Conservation (phyloP, 139 green algal species). For the Micractinium conductrix region DNA sequence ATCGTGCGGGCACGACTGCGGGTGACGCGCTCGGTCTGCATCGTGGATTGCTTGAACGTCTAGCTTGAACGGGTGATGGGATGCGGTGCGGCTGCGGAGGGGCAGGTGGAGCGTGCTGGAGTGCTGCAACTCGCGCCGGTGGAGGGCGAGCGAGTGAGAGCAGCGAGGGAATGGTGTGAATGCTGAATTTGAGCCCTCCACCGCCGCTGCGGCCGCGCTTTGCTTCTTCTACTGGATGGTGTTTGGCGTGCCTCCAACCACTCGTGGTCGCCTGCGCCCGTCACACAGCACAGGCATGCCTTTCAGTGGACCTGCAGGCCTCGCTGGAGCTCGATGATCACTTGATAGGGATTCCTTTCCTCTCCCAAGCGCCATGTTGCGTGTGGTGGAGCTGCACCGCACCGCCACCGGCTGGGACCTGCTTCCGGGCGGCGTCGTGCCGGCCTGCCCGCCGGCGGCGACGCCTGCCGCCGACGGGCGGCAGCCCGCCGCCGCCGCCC, state of each 20-base stretch:
- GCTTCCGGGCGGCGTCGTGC: neutral
- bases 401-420: slow-evolving; percentile 14
- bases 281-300: no score
- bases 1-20: neutral
- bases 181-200: neutral
- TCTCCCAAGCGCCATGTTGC: slow-evolving; percentile 9
- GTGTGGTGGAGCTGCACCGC: slow-evolving; percentile 22
- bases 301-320: no score
- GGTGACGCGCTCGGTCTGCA: slow-evolving; percentile 25
- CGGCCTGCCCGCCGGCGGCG: neutral
- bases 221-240: no score
- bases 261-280: no score
- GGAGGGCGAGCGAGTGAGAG: no score
- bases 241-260: no score
- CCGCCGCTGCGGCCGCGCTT: no score
- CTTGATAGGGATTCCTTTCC: no score
- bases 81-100: neutral
- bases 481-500: neutral
- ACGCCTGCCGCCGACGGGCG: neutral
- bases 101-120: no score
- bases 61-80: neutral
- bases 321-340: no score
- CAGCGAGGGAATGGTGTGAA: neutral
- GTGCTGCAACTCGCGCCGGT: no score
- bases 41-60: neutral